A percentile compares a stretch with the other conserved stretches of the same genome.
These are phyloP conservation scores for Endocladia muricata DNA, from an alignment of 31 red algal species.

Conservation along the genomic window DNA sequence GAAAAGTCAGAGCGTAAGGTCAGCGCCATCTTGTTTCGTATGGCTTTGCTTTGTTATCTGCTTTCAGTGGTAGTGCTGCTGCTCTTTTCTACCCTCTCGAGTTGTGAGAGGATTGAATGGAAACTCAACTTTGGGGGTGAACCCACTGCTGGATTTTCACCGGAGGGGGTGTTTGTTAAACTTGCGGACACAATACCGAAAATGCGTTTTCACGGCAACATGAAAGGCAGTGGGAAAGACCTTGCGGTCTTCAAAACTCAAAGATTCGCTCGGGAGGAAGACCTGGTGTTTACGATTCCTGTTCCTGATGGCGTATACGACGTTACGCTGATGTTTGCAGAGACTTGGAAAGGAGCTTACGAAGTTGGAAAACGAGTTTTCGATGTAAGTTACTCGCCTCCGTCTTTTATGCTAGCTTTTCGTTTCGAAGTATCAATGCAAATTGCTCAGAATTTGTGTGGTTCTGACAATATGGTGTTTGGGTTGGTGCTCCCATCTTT, in stretches of 20 bases:
- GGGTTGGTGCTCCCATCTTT: neutral
- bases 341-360: slow-evolving; percentile 80
- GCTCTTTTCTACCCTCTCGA: slow-evolving; percentile 6
- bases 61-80: too few species aligned
- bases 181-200: slow-evolving; percentile 51
- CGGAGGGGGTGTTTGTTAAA: slow-evolving; percentile 44
- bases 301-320: slow-evolving; percentile 75
- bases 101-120: slow-evolving; percentile 31
- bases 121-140: slow-evolving; percentile 82
- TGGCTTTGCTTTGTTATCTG: slow-evolving; percentile 3
- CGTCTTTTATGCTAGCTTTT: slow-evolving; percentile 1
- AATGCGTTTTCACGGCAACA: slow-evolving; percentile 62
- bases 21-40: too few species aligned
- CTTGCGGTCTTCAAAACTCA: slow-evolving; percentile 67
- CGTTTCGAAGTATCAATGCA: neutral
- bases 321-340: slow-evolving; percentile 71
- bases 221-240: slow-evolving; percentile 23
- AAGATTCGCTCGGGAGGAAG: slow-evolving; percentile 63
- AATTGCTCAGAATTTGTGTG: neutral
- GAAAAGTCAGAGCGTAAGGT: too few species aligned
- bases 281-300: slow-evolving; percentile 70
- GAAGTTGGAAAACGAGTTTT: slow-evolving; percentile 59
- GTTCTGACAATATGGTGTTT: neutral
- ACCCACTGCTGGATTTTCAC: slow-evolving; percentile 47
- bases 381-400: slow-evolving; percentile 49